phyloP scores from a whole-genome alignment of 139 green algal genomes.

The Closterium sp. region DNA sequence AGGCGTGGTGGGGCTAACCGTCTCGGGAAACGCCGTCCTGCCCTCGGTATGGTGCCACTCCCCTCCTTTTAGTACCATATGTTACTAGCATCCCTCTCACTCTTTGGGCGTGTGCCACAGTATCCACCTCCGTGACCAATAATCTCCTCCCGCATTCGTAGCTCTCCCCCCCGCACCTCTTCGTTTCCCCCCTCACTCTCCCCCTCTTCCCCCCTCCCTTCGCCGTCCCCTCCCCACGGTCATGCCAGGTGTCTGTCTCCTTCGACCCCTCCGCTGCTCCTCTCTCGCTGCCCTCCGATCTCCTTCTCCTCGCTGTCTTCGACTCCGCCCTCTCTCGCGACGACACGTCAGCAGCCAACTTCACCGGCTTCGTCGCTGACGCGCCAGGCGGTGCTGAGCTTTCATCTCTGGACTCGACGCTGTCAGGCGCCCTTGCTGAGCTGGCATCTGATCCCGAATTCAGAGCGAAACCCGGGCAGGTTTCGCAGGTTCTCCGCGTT shows the following conservation, averaged over 20 bases:
- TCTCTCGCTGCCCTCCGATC: background rate
- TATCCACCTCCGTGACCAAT: no score
- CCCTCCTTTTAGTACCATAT: background rate
- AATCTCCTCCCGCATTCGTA: background rate
- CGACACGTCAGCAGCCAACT: background rate
- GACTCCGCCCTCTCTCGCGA: background rate
- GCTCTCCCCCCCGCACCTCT: background rate
- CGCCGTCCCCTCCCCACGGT: background rate
- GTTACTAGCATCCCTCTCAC: no score
- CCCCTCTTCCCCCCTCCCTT: background rate
- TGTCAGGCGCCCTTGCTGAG: background rate
- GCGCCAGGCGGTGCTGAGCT: background rate
- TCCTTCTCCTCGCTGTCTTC: background rate
- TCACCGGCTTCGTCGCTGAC: background rate
- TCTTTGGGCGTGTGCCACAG: no score
- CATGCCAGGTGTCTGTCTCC: background rate
- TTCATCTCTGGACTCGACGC: background rate
- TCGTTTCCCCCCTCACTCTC: background rate
- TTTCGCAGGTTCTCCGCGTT: conserved; percentile 3
- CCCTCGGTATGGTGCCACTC: background rate
- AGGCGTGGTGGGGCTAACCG: background rate
- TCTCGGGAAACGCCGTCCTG: background rate
- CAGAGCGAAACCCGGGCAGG: conserved; percentile 43
- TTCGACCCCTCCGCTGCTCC: background rate
- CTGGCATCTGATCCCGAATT: conserved; percentile 32